Base-by-base conservation (phyloP, 176 grass and related monocot genomes). In the Lolium perenne region DNA sequence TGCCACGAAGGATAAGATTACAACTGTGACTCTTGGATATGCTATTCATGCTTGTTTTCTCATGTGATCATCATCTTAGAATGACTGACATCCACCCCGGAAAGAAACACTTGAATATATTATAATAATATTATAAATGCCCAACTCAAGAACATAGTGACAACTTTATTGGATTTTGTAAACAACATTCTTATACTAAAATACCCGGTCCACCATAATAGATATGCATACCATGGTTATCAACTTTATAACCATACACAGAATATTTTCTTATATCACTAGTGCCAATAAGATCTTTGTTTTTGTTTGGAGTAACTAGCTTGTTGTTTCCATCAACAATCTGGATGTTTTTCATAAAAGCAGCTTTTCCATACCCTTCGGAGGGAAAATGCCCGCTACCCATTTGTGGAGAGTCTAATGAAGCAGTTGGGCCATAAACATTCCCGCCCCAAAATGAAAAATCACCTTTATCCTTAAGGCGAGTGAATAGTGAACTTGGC, bases 301-400 rank as follows among this genome's bases (percentile, higher is more conserved):
- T 2, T 1, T 11, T 6, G n/a, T n/a, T 21, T 9, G 89, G 89
- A 13, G 2, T 43, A 20, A 82, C n/a, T 23, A 86, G 23, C 0
- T 59, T 7, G 41, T 76, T 67, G 6, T 29, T 49, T 3, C 58
- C 43, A n/a, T 86, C 46, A 10, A 77, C 55, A 13, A 82, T 65
- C 9, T 23, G 20, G 10, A 81, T 29, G 15, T 76, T 26, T 38
- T 10, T 65, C 4, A 78, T 51, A 77, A 81, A 86, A 16, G 77
- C 77, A 14, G 69, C 77, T 25, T 77, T 90, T 59, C 18, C 40
- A 7, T 43, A 86, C 7, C 83, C 67, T 82, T 90, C 83, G 0
- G 12, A 32, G 0, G 88, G 64, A 21, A 86, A 90, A 43, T 67
- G 88, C 0, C 88, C 88, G 14, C 88, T 86, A 0, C 87, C 87